Percentiles rank a stretch among this genome's conserved stretches.
Evolutionary conservation across 345 rosid genomes (phyloP).

Genomic region (Theobroma cacao): DNA sequence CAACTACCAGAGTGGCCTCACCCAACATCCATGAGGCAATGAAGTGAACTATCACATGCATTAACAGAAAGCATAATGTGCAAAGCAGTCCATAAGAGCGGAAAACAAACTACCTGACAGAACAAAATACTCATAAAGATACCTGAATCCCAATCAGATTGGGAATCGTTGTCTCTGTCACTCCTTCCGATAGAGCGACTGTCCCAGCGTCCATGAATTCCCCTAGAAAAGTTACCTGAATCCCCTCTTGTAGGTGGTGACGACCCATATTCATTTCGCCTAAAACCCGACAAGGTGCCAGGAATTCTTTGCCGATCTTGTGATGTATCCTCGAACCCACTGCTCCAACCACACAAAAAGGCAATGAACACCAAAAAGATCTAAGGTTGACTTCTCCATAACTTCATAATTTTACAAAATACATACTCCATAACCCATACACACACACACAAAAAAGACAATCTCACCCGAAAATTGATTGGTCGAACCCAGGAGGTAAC

Average conservation of each 20-base stretch:
- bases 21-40: background rate
- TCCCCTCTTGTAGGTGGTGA: conserved; percentile 92
- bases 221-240: conserved; percentile 46
- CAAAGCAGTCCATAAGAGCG: background rate
- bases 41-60: background rate
- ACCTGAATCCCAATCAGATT: conserved; percentile 82
- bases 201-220: conserved; percentile 81
- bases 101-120: conserved; percentile 4
- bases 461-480: conserved; percentile 58
- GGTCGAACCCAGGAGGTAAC: conserved; percentile 59
- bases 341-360: conserved; percentile 25
- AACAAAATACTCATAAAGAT: conserved; percentile 8
- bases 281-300: conserved; percentile 51
- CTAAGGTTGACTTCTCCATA: background rate
- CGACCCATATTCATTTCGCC: conserved; percentile 78
- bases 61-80: background rate
- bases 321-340: conserved; percentile 64
- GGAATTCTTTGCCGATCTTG: conserved; percentile 58
- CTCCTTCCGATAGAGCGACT: conserved; percentile 72
- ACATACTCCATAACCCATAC: background rate
- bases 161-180: conserved; percentile 74
- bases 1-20: background rate
- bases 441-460: background rate
- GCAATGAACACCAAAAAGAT: conserved; percentile 6
- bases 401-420: background rate